Percentiles rank a stretch among this genome's conserved stretches.
phyloP scores from a whole-genome alignment of 768 basidiomycete species.

The Trametes maxima region DNA sequence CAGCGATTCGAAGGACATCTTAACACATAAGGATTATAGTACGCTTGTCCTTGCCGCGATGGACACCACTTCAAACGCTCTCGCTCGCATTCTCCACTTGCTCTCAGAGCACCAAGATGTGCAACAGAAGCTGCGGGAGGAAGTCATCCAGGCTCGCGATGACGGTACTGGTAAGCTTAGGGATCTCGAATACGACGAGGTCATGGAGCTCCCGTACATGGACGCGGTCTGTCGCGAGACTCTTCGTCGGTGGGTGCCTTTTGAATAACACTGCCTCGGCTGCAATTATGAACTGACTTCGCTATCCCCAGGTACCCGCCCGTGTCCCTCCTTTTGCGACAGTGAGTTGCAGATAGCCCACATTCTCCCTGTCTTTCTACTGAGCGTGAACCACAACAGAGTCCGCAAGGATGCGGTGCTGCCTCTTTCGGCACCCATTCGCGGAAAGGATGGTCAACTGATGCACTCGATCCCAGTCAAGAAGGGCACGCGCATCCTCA shows the following conservation, averaged over 20 bases:
- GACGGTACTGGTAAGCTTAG: conserved; percentile 33
- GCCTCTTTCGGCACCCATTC: conserved; percentile 36
- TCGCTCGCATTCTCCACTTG: conserved; percentile 25
- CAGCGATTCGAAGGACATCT: background rate
- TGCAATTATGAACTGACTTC: background rate
- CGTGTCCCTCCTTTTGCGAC: background rate
- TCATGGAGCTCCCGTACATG: conserved; percentile 53
- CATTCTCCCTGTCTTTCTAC: background rate
- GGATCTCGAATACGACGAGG: conserved; percentile 26
- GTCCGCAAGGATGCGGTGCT: conserved; percentile 30
- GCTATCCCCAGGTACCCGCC: conserved; percentile 14
- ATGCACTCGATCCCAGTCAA: conserved; percentile 31
- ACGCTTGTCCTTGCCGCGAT: conserved; percentile 29
- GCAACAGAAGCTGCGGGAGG: conserved; percentile 38
- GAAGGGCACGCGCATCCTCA: conserved; percentile 31
- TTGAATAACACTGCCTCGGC: conserved; percentile 35
- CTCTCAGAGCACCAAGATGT: conserved; percentile 36
- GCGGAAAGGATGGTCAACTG: conserved; percentile 31
- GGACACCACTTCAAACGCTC: conserved; percentile 32
- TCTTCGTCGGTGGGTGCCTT: conserved; percentile 53
- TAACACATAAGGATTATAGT: conserved; percentile 5
- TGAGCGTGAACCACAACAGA: background rate
- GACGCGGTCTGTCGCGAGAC: conserved; percentile 65
- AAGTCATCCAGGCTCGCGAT: conserved; percentile 21
- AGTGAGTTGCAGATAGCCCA: conserved; percentile 7